Evolutionary conservation across 495 filamentous ascomycete species (phyloP).

Genomic region (Xylaria nigripes): DNA sequence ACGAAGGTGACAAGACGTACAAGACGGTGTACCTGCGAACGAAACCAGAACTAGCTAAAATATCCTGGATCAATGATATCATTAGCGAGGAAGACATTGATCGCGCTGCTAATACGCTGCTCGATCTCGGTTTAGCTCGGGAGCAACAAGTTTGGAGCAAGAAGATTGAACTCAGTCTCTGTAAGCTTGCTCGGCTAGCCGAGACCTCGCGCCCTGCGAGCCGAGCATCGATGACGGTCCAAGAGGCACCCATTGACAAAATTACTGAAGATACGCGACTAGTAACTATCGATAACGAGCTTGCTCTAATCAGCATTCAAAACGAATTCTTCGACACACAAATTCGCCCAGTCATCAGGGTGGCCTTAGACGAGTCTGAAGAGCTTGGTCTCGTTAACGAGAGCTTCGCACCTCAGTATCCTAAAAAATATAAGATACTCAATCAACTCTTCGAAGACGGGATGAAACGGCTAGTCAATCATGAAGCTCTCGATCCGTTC

Average conservation of each 20-base stretch:
- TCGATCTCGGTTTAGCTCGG: constrained; percentile 52
- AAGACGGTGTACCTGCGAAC: constrained; percentile 69
- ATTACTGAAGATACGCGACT: constrained; percentile 29
- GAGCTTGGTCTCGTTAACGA: constrained; percentile 67
- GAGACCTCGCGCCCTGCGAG: constrained; percentile 35
- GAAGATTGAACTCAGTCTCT: constrained; percentile 81
- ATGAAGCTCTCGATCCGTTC: constrained; percentile 56
- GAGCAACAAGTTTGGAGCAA: constrained; percentile 80
- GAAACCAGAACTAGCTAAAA: constrained; percentile 57
- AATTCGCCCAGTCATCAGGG: constrained; percentile 46
- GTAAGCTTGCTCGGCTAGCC: constrained; percentile 70
- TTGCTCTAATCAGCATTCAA: constrained; percentile 63
- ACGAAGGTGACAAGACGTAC: constrained; percentile 53
- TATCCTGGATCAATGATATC: constrained; percentile 95
- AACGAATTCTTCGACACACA: constrained; percentile 53
- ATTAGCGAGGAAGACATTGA: constrained; percentile 61
- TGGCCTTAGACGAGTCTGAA: constrained; percentile 68
- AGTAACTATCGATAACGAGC: constrained; percentile 48
- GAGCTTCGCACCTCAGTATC: constrained; percentile 48
- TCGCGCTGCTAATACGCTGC: constrained; percentile 58
- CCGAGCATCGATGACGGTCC: constrained; percentile 21
- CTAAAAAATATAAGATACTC: constrained; percentile 55
- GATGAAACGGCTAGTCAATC: constrained; percentile 56
- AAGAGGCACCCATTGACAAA: constrained; percentile 19
- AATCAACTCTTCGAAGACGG: constrained; percentile 54